These are phyloP conservation scores for Petasospora rhodanensis DNA, from an alignment of 1,139 yeast genomes.

Conservation along the genomic window DNA sequence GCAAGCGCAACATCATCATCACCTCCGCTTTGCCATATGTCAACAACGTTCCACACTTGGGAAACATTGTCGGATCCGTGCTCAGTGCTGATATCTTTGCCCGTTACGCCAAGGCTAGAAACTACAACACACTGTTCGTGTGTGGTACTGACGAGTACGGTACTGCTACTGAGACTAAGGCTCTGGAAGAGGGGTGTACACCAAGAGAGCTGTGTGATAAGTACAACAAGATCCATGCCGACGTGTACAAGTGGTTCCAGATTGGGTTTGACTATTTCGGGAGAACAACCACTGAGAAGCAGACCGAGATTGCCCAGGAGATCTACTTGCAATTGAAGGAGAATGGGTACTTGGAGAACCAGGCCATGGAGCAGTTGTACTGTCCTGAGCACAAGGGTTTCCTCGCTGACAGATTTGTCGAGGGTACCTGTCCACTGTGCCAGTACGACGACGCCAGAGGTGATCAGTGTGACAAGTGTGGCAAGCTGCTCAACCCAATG, in stretches of 20 bases:
- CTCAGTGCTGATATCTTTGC: slow-evolving; percentile 92
- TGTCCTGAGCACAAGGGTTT: slow-evolving; percentile 88
- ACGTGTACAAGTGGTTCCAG: slow-evolving; percentile 95
- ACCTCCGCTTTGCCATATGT: slow-evolving; percentile 98
- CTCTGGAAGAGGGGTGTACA: slow-evolving; percentile 85
- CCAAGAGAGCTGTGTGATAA: slow-evolving; percentile 89
- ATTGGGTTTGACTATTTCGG: slow-evolving; percentile 94
- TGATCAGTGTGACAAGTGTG: slow-evolving; percentile 98
- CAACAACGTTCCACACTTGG: slow-evolving; percentile 96
- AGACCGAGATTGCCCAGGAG: slow-evolving; percentile 94
- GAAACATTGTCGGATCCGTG: slow-evolving; percentile 94
- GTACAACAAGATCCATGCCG: slow-evolving; percentile 79
- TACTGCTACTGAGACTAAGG: slow-evolving; percentile 98
- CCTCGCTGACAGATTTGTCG: slow-evolving; percentile 94
- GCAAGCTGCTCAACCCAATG: slow-evolving; percentile 80
- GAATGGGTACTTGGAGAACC: slow-evolving; percentile 79
- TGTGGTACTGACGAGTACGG: slow-evolving; percentile 99
- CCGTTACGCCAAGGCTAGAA: slow-evolving; percentile 84
- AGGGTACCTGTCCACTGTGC: slow-evolving; percentile 97
- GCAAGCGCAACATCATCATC: slow-evolving; percentile 70
- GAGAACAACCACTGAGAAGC: slow-evolving; percentile 87
- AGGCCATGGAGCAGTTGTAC: slow-evolving; percentile 82
- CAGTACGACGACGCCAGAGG: slow-evolving; percentile 96
- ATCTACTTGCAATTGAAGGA: slow-evolving; percentile 72
- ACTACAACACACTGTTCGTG: slow-evolving; percentile 76